Conservation (phyloP, 257 asterid genomes). For the Solanum bukasovii region DNA sequence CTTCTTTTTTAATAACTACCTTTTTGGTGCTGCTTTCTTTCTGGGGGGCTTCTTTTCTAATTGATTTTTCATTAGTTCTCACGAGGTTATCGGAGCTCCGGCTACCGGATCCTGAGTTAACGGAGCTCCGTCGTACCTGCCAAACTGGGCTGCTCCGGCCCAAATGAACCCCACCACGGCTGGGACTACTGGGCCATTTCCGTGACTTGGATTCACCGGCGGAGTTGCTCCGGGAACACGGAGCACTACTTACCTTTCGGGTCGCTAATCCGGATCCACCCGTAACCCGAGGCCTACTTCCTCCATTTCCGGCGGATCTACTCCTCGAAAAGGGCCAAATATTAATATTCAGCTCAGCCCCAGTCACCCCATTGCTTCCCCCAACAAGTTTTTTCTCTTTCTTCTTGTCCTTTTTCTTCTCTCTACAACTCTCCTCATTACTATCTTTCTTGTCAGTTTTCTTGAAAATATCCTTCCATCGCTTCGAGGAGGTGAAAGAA, state of each 20-base stretch:
- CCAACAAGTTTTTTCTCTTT: constrained; percentile 23
- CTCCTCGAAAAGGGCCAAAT: constrained; percentile 92
- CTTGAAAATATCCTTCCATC: constrained; percentile 77
- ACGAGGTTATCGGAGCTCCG: constrained; percentile 16
- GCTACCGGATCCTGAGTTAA: neutral
- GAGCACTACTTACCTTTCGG: constrained; percentile 90
- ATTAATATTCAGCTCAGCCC: constrained; percentile 85
- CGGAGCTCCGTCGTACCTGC: constrained; percentile 59
- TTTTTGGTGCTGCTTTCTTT: neutral
- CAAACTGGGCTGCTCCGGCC: constrained; percentile 84
- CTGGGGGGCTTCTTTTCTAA: constrained; percentile 6
- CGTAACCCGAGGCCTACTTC: constrained; percentile 43
- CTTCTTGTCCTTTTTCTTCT: constrained; percentile 28
- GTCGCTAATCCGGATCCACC: constrained; percentile 25
- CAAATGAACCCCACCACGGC: constrained; percentile 63
- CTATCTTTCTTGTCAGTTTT: constrained; percentile 21
- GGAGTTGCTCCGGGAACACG: constrained; percentile 95
- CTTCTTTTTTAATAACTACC: constrained; percentile 16
- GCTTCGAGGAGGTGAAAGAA: constrained; percentile 50
- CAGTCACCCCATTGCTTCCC: constrained; percentile 19
- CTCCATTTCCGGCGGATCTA: constrained; percentile 89
- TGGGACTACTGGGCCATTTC: constrained; percentile 71
- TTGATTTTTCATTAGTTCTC: constrained; percentile 21
- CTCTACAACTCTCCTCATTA: neutral
- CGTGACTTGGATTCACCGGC: constrained; percentile 78